These are phyloP conservation scores for Solanum hybrid DNA, from an alignment of 305 asterid species.

Conservation along the genomic window DNA sequence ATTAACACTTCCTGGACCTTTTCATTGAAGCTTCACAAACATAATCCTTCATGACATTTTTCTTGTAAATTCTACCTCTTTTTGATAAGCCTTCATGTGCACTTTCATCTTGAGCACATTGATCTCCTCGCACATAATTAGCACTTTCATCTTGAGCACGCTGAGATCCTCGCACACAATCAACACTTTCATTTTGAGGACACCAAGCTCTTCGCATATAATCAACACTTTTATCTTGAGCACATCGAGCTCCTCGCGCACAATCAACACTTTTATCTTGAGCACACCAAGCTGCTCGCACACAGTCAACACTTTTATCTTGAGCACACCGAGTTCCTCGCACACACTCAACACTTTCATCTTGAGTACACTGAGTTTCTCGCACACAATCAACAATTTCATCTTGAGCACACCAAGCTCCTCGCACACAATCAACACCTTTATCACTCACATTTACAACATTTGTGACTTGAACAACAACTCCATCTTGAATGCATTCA, in stretches of 20 bases:
- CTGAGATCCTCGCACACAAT: too few relatives aligned
- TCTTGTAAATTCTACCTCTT: too few relatives aligned
- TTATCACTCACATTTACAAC: background rate
- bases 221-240: background rate
- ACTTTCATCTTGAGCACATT: too few relatives aligned
- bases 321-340: background rate
- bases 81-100: too few relatives aligned
- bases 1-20: background rate
- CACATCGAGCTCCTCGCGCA: background rate
- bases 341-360: background rate
- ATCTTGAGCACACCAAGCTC: background rate
- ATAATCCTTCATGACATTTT: background rate
- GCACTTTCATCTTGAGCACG: too few relatives aligned
- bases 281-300: background rate
- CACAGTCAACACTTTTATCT: background rate
- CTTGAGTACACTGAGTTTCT: background rate
- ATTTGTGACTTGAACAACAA: background rate
- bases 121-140: too few relatives aligned
- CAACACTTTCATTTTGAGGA: background rate
- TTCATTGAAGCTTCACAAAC: background rate
- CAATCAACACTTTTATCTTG: background rate
- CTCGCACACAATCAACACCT: background rate
- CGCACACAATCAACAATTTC: background rate
- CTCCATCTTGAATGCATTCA: background rate
- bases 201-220: background rate